These are phyloP conservation scores for Fraxinus angustifolia DNA, from an alignment of 305 asterid species.

Conservation along the genomic window DNA sequence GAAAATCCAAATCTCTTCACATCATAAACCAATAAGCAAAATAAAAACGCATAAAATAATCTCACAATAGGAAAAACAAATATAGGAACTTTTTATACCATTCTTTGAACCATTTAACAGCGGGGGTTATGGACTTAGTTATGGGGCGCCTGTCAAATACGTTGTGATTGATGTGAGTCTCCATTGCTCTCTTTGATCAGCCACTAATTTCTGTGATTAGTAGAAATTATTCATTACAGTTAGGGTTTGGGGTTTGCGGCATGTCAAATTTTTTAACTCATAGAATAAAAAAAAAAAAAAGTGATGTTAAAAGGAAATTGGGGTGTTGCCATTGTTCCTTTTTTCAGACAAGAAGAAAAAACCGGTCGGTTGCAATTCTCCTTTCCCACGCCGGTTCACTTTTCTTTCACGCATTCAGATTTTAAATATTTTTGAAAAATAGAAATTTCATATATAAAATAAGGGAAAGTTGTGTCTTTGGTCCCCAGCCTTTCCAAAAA, in stretches of 20 bases:
- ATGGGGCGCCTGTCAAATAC: background rate
- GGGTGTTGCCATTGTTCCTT: background rate
- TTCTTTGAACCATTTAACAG: constrained; percentile 22
- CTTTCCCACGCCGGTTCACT: background rate
- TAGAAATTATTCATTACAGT: background rate
- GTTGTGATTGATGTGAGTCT: background rate
- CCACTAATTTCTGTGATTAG: constrained; percentile 8
- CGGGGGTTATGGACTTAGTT: constrained; percentile 14
- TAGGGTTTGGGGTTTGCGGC: background rate
- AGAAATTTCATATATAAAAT: no score
- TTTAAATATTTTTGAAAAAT: no score
- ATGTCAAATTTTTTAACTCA: background rate
- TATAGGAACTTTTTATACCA: constrained; percentile 3
- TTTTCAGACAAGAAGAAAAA: background rate
- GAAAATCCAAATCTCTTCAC: background rate
- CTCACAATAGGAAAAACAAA: background rate
- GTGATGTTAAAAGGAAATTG: background rate
- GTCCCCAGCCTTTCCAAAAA: background rate
- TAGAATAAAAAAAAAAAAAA: background rate
- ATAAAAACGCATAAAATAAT: background rate
- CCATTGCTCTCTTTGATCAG: background rate
- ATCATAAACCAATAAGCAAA: background rate
- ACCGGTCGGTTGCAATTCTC: background rate
- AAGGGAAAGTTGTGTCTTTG: background rate
- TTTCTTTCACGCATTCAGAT: background rate